phyloP scores from a whole-genome alignment of 768 basidiomycete species.

The Boletus speciosus region DNA sequence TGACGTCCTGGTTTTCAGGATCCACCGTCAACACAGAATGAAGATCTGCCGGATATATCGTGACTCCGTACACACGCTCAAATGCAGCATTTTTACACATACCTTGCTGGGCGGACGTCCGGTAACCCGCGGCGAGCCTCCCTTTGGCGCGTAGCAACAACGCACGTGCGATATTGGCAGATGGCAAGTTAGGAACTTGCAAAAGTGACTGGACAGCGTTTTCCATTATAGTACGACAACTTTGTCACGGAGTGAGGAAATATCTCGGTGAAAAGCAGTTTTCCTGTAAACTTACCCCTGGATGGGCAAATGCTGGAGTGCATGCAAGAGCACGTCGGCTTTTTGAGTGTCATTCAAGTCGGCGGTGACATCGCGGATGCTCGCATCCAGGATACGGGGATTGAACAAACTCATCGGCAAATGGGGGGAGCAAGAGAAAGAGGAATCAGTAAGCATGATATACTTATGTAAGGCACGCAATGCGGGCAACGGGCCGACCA shows the following conservation, averaged over 20 bases:
- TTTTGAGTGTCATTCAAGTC: conserved; percentile 63
- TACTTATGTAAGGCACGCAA: conserved; percentile 5
- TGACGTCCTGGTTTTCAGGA: conserved; percentile 69
- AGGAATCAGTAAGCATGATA: background rate
- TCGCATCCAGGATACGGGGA: conserved; percentile 72
- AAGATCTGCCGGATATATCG: conserved; percentile 44
- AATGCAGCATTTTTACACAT: background rate
- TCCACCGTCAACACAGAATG: conserved; percentile 61
- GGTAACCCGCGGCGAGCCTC: conserved; percentile 56
- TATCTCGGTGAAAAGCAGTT: background rate
- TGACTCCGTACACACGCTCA: background rate
- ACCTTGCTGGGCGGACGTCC: conserved; percentile 67
- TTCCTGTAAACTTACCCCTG: conserved; percentile 50
- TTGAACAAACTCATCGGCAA: conserved; percentile 64
- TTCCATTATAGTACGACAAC: conserved; percentile 62
- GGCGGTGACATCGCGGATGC: conserved; percentile 63
- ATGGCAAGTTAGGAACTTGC: conserved; percentile 49
- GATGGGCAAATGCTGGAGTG: conserved; percentile 75
- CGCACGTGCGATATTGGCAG: conserved; percentile 54
- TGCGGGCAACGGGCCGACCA: conserved; percentile 16
- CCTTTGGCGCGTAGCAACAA: conserved; percentile 65
- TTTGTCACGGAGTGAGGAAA: conserved; percentile 10
- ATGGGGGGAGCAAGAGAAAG: background rate
- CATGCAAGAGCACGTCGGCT: conserved; percentile 68
- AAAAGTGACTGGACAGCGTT: conserved; percentile 73